Conservation (phyloP, 495 filamentous ascomycete species). For the Sporormia fimetaria region DNA sequence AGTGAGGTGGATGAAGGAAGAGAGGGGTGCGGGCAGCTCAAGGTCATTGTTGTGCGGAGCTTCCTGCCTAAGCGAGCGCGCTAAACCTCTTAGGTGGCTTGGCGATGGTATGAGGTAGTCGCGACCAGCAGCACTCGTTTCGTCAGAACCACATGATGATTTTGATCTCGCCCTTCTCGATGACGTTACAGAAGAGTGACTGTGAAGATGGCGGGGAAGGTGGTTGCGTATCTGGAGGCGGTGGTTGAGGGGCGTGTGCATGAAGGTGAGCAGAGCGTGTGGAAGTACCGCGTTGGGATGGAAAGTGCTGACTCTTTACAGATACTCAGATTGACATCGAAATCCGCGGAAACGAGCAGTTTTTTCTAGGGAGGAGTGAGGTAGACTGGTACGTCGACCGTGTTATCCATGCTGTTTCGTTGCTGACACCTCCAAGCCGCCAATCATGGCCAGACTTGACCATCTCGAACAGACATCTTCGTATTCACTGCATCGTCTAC, state of each 20-base stretch:
- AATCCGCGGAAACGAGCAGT: constrained; percentile 16
- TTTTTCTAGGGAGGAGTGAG: constrained; percentile 20
- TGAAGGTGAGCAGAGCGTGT: too few species aligned
- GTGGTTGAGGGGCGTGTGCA: neutral
- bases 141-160: neutral
- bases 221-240: constrained; percentile 21
- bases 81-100: constrained; percentile 8
- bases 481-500: constrained; percentile 32
- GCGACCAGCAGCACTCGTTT: neutral
- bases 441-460: constrained; percentile 24
- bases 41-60: constrained; percentile 16
- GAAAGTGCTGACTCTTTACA: constrained; percentile 1
- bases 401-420: too few species aligned
- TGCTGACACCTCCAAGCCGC: too few species aligned
- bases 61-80: constrained; percentile 11
- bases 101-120: neutral
- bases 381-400: constrained; percentile 9
- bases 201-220: constrained; percentile 6
- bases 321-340: constrained; percentile 6
- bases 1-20: constrained; percentile 23
- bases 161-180: neutral
- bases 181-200: neutral
- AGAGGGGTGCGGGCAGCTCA: constrained; percentile 2
- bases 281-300: too few species aligned
- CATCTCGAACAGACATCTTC: constrained; percentile 34